Base-by-base conservation (phyloP, 257 asterid genomes). In the Leonotis leonurus region DNA sequence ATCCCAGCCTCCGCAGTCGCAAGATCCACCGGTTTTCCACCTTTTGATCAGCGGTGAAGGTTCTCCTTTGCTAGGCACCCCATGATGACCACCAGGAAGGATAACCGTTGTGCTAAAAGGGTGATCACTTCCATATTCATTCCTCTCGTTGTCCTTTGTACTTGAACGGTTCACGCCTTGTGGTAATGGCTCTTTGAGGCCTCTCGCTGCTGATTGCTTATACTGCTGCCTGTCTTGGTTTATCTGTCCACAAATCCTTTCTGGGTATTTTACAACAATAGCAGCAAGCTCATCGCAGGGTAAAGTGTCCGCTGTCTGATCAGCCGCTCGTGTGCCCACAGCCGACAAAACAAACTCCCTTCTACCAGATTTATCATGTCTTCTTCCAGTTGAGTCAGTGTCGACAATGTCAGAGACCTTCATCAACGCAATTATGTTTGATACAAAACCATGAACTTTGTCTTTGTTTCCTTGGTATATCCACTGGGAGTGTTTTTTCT, bases 1-100 rank as follows among this genome's bases (percentile, higher is more conserved):
- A 78, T 88, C 96, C 96, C 96, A 88, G 51, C 96, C 96, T 22
- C 96, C 96, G 70, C 96, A 88, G 64, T 88, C 96, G 37, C 96
- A 88, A 0, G 78, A 76, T 63, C 96, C 96, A 4, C 94, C 94
- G 2, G 83, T 64, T 62, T 77, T 80, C 96, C 96, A 88, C 71
- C 96, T 73, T 68, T 78, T 77, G 16, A 85, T 77, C 33, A 88
- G 70, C 4, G 94, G 70, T 37, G 89, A 85, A 58, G 96, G 89
- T 48, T 85, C 90, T 5, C 96, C 96, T 69, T 81, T 80, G 56
- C 75, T 71, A 45, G 94, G 96, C 30, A 65, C 54, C 69, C 88
- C 94, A 50, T 88, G 96, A 51, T 82, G 78, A 56, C 96, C 94
- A 56, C 89, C 89, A n/a, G 96, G 88, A 72, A 88, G 80, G 29